Conservation (phyloP, 176 grass and related monocot species). For the Musa troglodytarum region DNA sequence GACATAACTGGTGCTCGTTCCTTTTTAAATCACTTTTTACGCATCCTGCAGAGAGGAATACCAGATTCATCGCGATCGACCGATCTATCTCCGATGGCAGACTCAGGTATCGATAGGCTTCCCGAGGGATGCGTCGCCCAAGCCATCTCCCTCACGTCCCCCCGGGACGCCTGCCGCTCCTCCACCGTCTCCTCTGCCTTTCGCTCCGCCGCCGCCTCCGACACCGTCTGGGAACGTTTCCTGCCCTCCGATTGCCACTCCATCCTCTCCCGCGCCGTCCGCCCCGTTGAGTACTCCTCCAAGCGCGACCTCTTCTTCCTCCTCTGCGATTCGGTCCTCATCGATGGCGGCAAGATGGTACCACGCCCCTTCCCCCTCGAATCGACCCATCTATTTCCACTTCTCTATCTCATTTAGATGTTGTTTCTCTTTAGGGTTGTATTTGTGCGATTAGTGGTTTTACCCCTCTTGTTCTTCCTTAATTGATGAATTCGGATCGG, state of each 20-base stretch:
- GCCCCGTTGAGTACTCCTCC: neutral
- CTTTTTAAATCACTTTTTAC: too few relatives aligned
- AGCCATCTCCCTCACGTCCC: conserved; percentile 7
- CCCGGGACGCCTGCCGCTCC: conserved; percentile 11
- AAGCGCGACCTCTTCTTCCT: conserved; percentile 24
- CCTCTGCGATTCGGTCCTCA: conserved; percentile 17
- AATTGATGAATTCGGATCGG: neutral
- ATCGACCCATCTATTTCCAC: neutral
- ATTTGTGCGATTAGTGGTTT: neutral
- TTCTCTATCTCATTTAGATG: neutral
- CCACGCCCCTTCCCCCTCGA: too few relatives aligned
- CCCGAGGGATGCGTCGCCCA: neutral
- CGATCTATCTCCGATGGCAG: neutral
- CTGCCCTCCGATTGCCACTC: conserved; percentile 6
- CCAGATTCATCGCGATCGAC: neutral
- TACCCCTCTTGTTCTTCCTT: neutral
- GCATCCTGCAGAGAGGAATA: too few relatives aligned
- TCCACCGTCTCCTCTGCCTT: conserved; percentile 18
- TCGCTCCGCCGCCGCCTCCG: conserved; percentile 2
- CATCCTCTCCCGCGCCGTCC: neutral
- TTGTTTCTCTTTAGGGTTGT: neutral
- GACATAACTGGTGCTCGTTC: too few relatives aligned
- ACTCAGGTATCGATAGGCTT: neutral
- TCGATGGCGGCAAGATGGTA: conserved; percentile 26
- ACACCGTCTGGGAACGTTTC: conserved; percentile 18